phyloP scores from a whole-genome alignment of 139 green algal genomes.

The Chlamydomonas sp. region DNA sequence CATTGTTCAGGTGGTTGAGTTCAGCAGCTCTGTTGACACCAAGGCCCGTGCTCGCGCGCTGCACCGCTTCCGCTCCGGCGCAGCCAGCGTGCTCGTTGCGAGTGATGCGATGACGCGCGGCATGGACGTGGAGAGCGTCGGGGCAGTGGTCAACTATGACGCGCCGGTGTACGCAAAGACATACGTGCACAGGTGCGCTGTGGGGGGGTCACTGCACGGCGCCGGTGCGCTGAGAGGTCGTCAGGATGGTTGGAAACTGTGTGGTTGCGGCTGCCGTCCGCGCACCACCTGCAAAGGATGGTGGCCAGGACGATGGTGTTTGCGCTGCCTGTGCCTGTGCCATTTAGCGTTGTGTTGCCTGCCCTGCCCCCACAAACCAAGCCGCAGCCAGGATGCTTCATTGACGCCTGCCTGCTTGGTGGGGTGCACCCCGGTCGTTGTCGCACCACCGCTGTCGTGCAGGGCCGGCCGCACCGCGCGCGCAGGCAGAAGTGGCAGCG shows the following conservation, averaged over 20 bases:
- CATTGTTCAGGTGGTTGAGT: constrained; percentile 56
- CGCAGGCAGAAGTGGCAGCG: constrained; percentile 52
- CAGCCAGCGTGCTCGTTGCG: constrained; percentile 61
- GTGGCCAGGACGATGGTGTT: not conserved
- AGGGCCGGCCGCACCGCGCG: constrained; percentile 74
- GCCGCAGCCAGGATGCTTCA: too few relatives aligned
- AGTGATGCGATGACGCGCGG: constrained; percentile 84
- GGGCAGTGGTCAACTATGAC: constrained; percentile 82
- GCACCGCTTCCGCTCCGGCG: constrained; percentile 37
- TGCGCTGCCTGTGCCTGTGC: not conserved
- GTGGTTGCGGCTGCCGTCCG: not conserved
- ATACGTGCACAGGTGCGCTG: constrained; percentile 49
- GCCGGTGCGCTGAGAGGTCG: not conserved
- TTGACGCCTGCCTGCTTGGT: too few relatives aligned
- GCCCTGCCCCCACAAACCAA: too few relatives aligned
- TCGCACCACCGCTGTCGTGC: constrained; percentile 25
- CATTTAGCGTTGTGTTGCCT: too few relatives aligned
- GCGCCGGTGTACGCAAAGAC: constrained; percentile 78
- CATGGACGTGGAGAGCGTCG: constrained; percentile 70
- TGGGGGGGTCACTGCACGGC: too few relatives aligned
- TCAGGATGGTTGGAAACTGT: not conserved
- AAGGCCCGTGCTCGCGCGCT: constrained; percentile 23
- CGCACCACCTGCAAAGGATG: not conserved
- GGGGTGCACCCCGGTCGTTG: too few relatives aligned
- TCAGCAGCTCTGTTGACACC: constrained; percentile 30